Conservation (phyloP, 148 eudicot genomes). For the Rhododendron molle region DNA sequence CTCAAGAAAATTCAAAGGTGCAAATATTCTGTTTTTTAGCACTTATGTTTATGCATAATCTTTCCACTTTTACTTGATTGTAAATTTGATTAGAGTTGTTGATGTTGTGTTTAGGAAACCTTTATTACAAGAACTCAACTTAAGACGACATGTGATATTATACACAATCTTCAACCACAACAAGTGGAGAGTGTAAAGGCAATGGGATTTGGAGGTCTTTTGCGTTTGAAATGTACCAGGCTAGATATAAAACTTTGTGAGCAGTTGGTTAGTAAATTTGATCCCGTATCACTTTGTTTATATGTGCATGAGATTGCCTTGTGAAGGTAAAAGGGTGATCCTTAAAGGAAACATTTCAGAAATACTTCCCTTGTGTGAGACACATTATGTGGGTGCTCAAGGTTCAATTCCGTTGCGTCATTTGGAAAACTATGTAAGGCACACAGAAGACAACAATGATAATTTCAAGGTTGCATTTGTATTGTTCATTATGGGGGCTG, state of each 20-base stretch:
- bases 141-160: background rate
- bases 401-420: no score
- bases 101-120: background rate
- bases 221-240: background rate
- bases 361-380: no score
- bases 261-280: background rate
- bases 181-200: background rate
- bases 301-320: background rate
- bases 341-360: no score
- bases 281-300: background rate
- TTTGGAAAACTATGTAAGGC: no score
- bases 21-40: background rate
- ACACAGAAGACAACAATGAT: no score
- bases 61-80: no score
- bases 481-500: no score
- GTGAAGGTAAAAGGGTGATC: background rate
- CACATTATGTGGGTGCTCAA: no score
- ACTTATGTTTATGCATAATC: no score
- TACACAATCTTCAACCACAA: background rate
- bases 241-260: background rate
- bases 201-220: background rate
- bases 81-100: background rate
- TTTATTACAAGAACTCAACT: background rate
- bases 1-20: background rate
- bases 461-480: no score